A percentile compares a stretch with the other conserved stretches of the same genome.
phyloP scores from a whole-genome alignment of 1,139 yeast species.

The Kodamaea fungicola region DNA sequence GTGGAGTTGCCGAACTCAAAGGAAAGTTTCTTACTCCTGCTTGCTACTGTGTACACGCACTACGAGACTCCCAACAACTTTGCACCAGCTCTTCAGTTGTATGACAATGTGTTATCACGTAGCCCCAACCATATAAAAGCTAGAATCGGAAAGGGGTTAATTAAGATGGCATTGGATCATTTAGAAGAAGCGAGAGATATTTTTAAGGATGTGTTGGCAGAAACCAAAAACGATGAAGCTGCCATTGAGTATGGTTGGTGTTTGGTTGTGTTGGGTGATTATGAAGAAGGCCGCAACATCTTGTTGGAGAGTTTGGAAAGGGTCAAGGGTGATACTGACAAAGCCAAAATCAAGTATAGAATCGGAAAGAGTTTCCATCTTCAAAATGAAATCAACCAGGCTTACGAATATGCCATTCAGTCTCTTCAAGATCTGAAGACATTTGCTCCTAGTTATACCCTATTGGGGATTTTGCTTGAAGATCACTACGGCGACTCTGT shows the following conservation, averaged over 20 bases:
- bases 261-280: slow-evolving; percentile 50
- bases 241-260: slow-evolving; percentile 80
- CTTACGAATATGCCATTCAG: slow-evolving; percentile 54
- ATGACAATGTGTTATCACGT: slow-evolving; percentile 54
- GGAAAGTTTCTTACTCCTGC: slow-evolving; percentile 57
- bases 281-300: slow-evolving; percentile 52
- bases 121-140: slow-evolving; percentile 58
- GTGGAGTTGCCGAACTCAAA: slow-evolving; percentile 49
- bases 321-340: slow-evolving; percentile 48
- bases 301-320: slow-evolving; percentile 41
- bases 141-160: slow-evolving; percentile 76
- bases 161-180: slow-evolving; percentile 64
- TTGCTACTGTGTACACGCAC: slow-evolving; percentile 78
- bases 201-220: slow-evolving; percentile 47
- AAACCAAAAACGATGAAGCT: slow-evolving; percentile 54
- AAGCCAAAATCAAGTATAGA: slow-evolving; percentile 67
- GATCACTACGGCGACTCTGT: slow-evolving; percentile 53
- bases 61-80: slow-evolving; percentile 89
- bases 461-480: slow-evolving; percentile 70
- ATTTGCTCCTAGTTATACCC: slow-evolving; percentile 74
- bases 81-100: slow-evolving; percentile 67
- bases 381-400: slow-evolving; percentile 29
- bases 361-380: slow-evolving; percentile 55
- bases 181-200: slow-evolving; percentile 50
- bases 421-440: slow-evolving; percentile 63